Evolutionary conservation across 2,329 filamentous ascomycete genomes (phyloP).

Genomic region (Penicillium occitanis): DNA sequence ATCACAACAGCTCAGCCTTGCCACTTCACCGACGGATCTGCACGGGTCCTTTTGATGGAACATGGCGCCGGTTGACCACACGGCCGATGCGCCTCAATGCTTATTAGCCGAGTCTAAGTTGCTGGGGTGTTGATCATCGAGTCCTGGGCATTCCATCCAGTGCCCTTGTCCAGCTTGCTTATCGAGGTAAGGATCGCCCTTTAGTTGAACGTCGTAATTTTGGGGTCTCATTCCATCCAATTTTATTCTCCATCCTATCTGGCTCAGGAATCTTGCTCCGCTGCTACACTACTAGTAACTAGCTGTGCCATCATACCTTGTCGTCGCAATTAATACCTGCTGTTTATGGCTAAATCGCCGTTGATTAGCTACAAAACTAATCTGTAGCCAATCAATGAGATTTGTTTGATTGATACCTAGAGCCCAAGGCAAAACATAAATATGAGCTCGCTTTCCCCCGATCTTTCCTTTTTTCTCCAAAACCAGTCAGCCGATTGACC

Average conservation of each 20-base stretch:
- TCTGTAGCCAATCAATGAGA: neutral
- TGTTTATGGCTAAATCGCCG: neutral
- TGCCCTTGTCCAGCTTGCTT: neutral
- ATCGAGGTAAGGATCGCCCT: conserved; percentile 4
- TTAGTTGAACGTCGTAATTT: neutral
- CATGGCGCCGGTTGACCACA: neutral
- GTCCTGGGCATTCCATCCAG: neutral
- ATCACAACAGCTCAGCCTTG: conserved; percentile 1
- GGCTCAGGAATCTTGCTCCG: conserved; percentile 4
- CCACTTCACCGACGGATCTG: neutral
- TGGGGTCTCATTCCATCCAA: neutral
- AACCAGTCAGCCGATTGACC: neutral
- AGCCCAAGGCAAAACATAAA: conserved; percentile 1
- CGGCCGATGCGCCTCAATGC: conserved; percentile 1
- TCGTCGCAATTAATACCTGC: neutral
- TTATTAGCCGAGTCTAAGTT: neutral
- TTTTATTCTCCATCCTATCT: neutral
- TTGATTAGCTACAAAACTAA: conserved; percentile 2
- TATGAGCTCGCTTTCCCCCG: neutral
- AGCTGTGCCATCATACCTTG: neutral
- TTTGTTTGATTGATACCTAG: conserved; percentile 3
- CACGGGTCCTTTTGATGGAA: neutral
- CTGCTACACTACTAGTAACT: neutral
- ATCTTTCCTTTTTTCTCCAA: neutral
- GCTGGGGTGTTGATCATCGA: neutral